Evolutionary conservation across 2,329 filamentous ascomycete species (phyloP).

Genomic region (Apiospora hydei): DNA sequence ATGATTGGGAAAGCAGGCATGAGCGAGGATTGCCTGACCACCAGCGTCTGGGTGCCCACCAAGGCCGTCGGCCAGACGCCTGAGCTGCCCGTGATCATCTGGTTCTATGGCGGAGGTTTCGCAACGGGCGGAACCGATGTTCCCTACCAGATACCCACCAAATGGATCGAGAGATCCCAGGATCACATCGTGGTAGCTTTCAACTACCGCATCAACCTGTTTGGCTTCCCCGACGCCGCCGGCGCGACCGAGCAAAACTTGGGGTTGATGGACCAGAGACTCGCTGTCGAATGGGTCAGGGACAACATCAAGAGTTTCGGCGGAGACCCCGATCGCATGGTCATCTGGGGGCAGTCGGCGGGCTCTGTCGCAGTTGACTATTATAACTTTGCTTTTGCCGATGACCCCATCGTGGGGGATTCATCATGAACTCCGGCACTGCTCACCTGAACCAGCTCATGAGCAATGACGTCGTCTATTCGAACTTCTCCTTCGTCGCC

Average conservation of each 20-base stretch:
- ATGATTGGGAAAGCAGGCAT: constrained; percentile 32
- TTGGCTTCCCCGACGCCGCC: constrained; percentile 43
- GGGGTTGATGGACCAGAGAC: constrained; percentile 57
- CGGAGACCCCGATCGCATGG: constrained; percentile 51
- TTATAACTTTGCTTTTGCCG: constrained; percentile 52
- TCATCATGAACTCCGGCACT: constrained; percentile 51
- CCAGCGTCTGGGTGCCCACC: constrained; percentile 19
- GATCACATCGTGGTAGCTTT: constrained; percentile 46
- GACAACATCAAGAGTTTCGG: constrained; percentile 57
- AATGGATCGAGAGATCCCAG: constrained; percentile 40
- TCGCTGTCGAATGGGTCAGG: constrained; percentile 57
- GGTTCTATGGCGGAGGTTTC: constrained; percentile 47
- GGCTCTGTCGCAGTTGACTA: constrained; percentile 50
- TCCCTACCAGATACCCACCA: constrained; percentile 47
- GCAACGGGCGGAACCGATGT: constrained; percentile 46
- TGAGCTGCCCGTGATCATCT: constrained; percentile 22
- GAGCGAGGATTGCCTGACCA: constrained; percentile 26
- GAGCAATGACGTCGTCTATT: constrained; percentile 36
- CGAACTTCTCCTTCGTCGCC: constrained; percentile 47
- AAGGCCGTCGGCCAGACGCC: background rate
- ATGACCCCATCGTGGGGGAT: constrained; percentile 53
- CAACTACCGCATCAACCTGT: constrained; percentile 49
- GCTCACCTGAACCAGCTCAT: constrained; percentile 40
- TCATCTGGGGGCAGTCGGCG: constrained; percentile 56
- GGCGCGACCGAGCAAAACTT: constrained; percentile 49